Base-by-base conservation (phyloP, 768 basidiomycete genomes). In the Collybiopsis confluens region DNA sequence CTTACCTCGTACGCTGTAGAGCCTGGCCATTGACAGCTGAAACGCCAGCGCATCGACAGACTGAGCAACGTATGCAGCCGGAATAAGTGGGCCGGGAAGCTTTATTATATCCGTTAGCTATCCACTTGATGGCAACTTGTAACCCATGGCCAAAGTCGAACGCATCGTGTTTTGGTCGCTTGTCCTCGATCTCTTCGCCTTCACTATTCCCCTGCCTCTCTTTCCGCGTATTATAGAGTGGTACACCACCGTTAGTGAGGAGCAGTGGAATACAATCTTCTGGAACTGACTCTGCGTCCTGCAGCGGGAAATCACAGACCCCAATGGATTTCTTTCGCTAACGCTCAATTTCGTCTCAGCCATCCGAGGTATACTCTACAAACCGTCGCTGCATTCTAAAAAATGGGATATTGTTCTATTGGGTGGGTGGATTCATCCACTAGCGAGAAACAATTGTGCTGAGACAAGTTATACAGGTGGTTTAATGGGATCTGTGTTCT, bases 141-240 rank as follows among this genome's bases (percentile, higher is more conserved):
- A 28, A 23, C 57, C 60, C 27, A 90, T 89, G 83, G 73, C 72
- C 38, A 83, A 74, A 61, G 80, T 94, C 50, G 88, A 95, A 65
- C 79, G 76, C 18, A 77, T 94, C 54, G 92, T 98, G 42, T 98
- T 99, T 70, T 64, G 92, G 49, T 94, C 94, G 2, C 75, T 99
- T 27, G 78, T 99, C 23, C 78, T 98, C 38, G 96, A 99, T 69
- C 81, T 99, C 21, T 73, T 77, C 78, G 91, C 92, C 11, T 96
- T 95, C 69, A 97, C 92, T 21, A 90, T 96, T 43, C 94, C 93
- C 9, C 77, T 98, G n/a, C 96, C 96, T 20, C 81, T 98, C 27
- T 98, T 98, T 69, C 96, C 96, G n/a, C 83, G 95, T n/a, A 76
- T 98, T 46, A 94, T 97, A 40, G 87, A 95, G 71, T 93, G 89